phyloP scores from a whole-genome alignment of 768 basidiomycete species.

The Rhodotorula paludigena region DNA sequence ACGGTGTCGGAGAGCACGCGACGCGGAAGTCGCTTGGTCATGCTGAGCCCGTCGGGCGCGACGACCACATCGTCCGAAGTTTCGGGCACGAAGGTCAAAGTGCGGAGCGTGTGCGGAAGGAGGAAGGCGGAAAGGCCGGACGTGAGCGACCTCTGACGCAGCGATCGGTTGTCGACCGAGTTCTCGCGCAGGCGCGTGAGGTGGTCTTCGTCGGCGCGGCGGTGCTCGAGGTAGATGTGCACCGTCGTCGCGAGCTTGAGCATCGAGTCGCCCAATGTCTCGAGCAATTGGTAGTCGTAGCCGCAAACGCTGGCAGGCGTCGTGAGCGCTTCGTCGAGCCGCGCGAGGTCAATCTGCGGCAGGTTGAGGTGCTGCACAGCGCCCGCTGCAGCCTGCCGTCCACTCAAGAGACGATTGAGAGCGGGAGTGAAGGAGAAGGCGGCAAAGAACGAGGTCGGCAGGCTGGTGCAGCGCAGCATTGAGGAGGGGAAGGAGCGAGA shows the following conservation, averaged over 20 bases:
- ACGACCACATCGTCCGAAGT: constrained; percentile 49
- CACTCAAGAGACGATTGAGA: constrained; percentile 61
- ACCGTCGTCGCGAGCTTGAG: constrained; percentile 57
- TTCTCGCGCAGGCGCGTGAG: constrained; percentile 62
- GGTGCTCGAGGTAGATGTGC: constrained; percentile 65
- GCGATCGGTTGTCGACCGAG: constrained; percentile 64
- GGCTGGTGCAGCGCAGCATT: constrained; percentile 47
- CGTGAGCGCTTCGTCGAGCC: constrained; percentile 69
- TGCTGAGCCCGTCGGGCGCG: constrained; percentile 43
- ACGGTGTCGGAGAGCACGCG: constrained; percentile 79
- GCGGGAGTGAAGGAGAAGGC: constrained; percentile 62
- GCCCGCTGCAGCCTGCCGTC: constrained; percentile 58
- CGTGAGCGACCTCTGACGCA: constrained; percentile 61
- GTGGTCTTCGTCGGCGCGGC: constrained; percentile 69
- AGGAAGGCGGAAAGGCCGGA: constrained; percentile 62
- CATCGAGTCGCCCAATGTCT: constrained; percentile 68
- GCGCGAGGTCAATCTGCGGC: constrained; percentile 57
- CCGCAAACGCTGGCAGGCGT: constrained; percentile 61
- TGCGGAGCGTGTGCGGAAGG: constrained; percentile 56
- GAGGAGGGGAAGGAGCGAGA: constrained; percentile 5
- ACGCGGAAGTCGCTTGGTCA: constrained; percentile 57
- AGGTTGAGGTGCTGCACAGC: constrained; percentile 55
- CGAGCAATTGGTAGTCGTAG: constrained; percentile 77
- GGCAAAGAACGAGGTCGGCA: constrained; percentile 55
- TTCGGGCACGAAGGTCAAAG: constrained; percentile 59